Evolutionary conservation across 225 moss, liverwort and hornwort genomes (phyloP), one percentile per base, ranked within the genome.

Genomic region (Climacium dendroides): DNA sequence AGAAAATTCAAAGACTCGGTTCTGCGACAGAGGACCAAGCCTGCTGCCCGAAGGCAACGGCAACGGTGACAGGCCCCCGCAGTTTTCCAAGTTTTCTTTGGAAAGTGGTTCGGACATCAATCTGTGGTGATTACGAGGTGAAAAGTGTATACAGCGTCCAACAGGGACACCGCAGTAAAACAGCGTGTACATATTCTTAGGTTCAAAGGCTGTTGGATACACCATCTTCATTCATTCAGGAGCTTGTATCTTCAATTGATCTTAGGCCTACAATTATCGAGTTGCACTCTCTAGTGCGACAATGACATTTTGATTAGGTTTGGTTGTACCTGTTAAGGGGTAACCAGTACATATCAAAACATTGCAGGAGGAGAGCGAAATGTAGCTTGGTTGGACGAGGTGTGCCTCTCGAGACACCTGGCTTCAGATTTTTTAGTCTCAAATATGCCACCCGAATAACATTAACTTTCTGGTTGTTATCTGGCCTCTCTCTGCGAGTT

Each of bases 241-340:
- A 91, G 89, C 84, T 91, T 90, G 86, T 88, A 87, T 88, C 86
- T 91, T 89, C 86, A 79, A 89, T 89, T 93, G 89, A 89, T 93
- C 89, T 84, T 86, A 83, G 89, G 83, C 89, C 91, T 91, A 54
- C 76, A 91, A 89, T 85, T 91, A 88, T 91, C 90, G 89, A 93
- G 89, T 91, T 88, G 90, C 93, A 82, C 85, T 84, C 86, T 86
- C 43, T 82, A 54, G 88, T 87, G 89, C 65, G 91, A 90, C 91
- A 81, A 90, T 90, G 89, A 91, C 84, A 87, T 91, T 91, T 91
- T 93, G 90, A 87, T 89, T 87, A 93, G 93, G 89, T 90, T 85
- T 80, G 87, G 91, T 79, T 81, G 78, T n/a, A 70, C 90, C 81
- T 85, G 74, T 47, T 32, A 22, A 77, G 78, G 86, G 79, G 59